Percentiles rank a stretch among this genome's conserved stretches.
Evolutionary conservation across 306 rosid genomes (phyloP).

Genomic region (Geum urbanum): DNA sequence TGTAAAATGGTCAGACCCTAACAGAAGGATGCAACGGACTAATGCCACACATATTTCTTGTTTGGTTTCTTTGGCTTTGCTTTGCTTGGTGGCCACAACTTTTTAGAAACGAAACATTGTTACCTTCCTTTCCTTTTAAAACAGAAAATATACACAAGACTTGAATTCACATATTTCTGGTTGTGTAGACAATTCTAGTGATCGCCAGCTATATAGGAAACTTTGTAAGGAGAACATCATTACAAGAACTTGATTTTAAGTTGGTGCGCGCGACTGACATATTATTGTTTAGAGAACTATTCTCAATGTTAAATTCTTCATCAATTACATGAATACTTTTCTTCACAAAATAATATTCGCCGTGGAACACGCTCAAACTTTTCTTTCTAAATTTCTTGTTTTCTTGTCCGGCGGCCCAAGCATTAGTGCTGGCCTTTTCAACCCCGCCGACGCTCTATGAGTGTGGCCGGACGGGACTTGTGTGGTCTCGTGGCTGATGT

Average conservation of each 20-base stretch:
- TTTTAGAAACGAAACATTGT: background rate
- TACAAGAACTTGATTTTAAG: background rate
- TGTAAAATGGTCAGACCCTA: constrained; percentile 3
- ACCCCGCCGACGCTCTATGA: too few relatives aligned
- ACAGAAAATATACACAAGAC: background rate
- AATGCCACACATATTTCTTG: background rate
- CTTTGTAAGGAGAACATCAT: background rate
- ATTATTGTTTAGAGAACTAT: too few relatives aligned
- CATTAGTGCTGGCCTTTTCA: too few relatives aligned
- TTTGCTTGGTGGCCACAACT: constrained; percentile 6
- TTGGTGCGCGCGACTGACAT: too few relatives aligned
- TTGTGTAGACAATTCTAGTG: background rate
- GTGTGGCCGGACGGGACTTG: too few relatives aligned
- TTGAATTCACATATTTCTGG: background rate
- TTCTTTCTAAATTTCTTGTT: too few relatives aligned
- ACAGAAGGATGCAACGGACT: constrained; percentile 1
- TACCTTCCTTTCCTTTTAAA: constrained; percentile 7
- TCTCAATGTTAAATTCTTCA: too few relatives aligned
- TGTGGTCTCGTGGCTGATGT: too few relatives aligned
- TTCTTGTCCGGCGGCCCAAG: too few relatives aligned
- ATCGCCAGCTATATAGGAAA: background rate
- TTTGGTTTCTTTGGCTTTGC: constrained; percentile 6
- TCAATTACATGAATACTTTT: too few relatives aligned
- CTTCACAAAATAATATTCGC: too few relatives aligned
- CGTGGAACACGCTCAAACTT: too few relatives aligned